Conservation (phyloP, 805 yeast species). For the Wickerhamomyces bisporus region DNA sequence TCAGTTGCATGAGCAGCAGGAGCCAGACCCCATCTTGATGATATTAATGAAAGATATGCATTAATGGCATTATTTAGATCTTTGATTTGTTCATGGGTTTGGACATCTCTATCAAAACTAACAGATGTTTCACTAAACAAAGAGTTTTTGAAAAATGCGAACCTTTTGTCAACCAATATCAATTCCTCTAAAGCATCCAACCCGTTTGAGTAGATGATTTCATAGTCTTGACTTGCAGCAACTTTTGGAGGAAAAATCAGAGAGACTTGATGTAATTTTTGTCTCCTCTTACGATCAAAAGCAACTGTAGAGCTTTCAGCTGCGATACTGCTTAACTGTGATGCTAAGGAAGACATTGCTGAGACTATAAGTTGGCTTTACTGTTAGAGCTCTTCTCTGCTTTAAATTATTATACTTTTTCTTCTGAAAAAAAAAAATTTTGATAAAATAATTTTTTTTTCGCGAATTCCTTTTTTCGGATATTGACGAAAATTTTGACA, state of each 20-base stretch:
- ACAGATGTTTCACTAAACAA: conserved; percentile 82
- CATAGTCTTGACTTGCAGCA: conserved; percentile 95
- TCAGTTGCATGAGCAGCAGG: conserved; percentile 82
- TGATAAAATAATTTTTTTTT: conserved; percentile 13
- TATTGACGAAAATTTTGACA: not conserved
- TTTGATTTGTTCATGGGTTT: conserved; percentile 70
- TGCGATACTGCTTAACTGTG: conserved; percentile 72
- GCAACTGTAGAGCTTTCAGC: conserved; percentile 64
- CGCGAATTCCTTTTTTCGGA: conserved; percentile 5
- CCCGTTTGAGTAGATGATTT: conserved; percentile 66
- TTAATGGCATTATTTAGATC: conserved; percentile 70
- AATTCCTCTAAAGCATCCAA: conserved; percentile 73
- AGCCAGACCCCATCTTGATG: conserved; percentile 70
- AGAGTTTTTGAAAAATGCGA: conserved; percentile 61
- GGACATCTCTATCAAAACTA: conserved; percentile 75
- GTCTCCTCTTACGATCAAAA: conserved; percentile 79
- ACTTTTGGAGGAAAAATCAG: conserved; percentile 77
- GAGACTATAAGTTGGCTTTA: not conserved
- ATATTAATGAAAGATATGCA: conserved; percentile 65
- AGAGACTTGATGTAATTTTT: conserved; percentile 84
- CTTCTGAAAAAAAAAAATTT: conserved; percentile 6
- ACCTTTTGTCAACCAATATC: conserved; percentile 66
- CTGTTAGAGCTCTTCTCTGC: conserved; percentile 1
- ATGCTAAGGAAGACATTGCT: conserved; percentile 60
- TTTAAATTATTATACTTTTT: conserved; percentile 1